Conservation (phyloP, 441 rosid genomes). For the Erodium trifolium region DNA sequence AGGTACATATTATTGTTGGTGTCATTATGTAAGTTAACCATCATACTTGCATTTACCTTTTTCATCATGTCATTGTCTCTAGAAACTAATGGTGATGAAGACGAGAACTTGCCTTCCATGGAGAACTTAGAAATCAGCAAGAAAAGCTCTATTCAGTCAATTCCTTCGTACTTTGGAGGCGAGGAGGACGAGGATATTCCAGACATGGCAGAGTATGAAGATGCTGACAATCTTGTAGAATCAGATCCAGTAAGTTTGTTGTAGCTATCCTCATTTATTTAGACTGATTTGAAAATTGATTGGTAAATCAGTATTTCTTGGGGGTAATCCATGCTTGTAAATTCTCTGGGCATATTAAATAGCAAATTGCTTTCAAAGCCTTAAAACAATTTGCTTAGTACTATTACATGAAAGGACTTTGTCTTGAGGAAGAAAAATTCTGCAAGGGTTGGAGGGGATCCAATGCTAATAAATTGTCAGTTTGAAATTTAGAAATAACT, state of each 20-base stretch:
- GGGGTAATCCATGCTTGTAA: neutral
- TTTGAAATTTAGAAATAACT: neutral
- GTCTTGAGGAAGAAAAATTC: constrained; percentile 3
- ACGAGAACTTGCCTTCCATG: constrained; percentile 86
- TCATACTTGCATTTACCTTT: constrained; percentile 7
- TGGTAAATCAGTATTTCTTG: neutral
- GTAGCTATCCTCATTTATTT: neutral
- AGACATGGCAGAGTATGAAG: constrained; percentile 84
- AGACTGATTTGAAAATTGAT: constrained; percentile 5
- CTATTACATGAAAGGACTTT: neutral
- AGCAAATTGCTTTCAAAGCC: neutral
- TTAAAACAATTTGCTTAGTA: neutral
- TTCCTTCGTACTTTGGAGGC: constrained; percentile 71
- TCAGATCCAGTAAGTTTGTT: constrained; percentile 59
- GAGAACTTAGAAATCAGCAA: constrained; percentile 60
- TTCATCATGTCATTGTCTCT: constrained; percentile 10
- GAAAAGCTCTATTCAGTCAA: constrained; percentile 46
- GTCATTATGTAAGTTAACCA: neutral
- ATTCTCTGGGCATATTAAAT: neutral
- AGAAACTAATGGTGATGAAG: constrained; percentile 61
- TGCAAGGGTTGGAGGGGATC: neutral
- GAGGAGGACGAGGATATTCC: constrained; percentile 91
- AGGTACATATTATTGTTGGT: constrained; percentile 33
- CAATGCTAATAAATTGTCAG: neutral
- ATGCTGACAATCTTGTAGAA: constrained; percentile 58